phyloP scores from a whole-genome alignment of 164 flowering plant species.

The Chloranthus sessilifolius region DNA sequence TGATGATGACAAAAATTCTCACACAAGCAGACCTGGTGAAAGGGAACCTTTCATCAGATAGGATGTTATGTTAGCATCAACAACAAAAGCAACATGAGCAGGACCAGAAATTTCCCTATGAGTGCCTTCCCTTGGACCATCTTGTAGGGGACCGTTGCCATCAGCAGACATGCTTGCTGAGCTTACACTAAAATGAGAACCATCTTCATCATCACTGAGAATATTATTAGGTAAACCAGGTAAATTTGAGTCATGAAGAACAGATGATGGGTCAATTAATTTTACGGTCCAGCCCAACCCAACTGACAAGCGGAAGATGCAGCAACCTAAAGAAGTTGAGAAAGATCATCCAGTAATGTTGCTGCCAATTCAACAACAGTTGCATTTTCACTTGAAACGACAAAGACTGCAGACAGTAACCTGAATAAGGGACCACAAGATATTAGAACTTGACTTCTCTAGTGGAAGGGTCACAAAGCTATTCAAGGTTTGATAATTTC shows the following conservation, averaged over 20 bases:
- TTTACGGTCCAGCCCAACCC: slow-evolving; percentile 97
- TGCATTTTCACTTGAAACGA: slow-evolving; percentile 96
- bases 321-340: slow-evolving; percentile 96
- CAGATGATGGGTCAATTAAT: slow-evolving; percentile 81
- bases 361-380: slow-evolving; percentile 96
- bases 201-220: slow-evolving; percentile 77
- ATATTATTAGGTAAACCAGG: slow-evolving; percentile 40
- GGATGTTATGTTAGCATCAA: slow-evolving; percentile 98
- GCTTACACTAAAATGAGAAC: slow-evolving; percentile 47
- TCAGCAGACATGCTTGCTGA: slow-evolving; percentile 51
- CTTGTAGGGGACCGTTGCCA: slow-evolving; percentile 40
- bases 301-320: slow-evolving; percentile 97
- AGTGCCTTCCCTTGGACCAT: slow-evolving; percentile 42
- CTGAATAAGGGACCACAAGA: slow-evolving; percentile 33
- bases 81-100: slow-evolving; percentile 87
- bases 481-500: too few relatives aligned
- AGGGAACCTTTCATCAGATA: slow-evolving; percentile 99
- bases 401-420: slow-evolving; percentile 97
- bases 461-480: too few relatives aligned
- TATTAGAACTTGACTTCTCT: slow-evolving; percentile 12
- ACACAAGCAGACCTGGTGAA: slow-evolving; percentile 98
- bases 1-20: too few relatives aligned
- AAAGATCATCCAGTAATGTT: slow-evolving; percentile 91
- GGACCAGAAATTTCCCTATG: slow-evolving; percentile 35
- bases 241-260: slow-evolving; percentile 63